Evolutionary conservation across 208 protist genomes (phyloP).

Genomic region (Leishmania martiniquensis): DNA sequence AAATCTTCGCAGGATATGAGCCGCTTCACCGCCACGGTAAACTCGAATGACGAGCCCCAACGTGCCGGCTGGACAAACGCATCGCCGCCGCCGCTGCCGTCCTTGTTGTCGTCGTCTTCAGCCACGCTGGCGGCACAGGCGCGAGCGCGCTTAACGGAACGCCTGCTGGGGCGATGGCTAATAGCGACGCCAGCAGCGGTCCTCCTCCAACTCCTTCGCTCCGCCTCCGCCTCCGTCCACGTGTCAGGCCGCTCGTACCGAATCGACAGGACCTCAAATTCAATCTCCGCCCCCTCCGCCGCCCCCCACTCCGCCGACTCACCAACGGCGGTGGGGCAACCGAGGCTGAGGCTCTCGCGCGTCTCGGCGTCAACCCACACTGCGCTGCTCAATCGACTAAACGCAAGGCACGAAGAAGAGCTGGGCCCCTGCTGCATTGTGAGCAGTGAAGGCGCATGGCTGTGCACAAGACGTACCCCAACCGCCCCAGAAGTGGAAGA

Average conservation of each 20-base stretch:
- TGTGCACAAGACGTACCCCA: conserved; percentile 39
- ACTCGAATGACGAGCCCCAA: neutral
- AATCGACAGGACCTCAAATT: conserved; percentile 36
- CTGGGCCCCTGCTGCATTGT: conserved; percentile 27
- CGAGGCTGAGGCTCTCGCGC: conserved; percentile 37
- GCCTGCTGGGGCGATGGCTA: neutral
- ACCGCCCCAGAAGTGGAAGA: neutral
- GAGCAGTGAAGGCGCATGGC: conserved; percentile 18
- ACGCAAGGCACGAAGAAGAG: conserved; percentile 42
- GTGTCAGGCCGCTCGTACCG: conserved; percentile 8
- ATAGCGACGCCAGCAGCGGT: neutral
- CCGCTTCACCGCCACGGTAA: neutral
- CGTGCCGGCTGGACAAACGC: neutral
- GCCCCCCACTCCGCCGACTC: conserved; percentile 1
- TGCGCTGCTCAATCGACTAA: conserved; percentile 67
- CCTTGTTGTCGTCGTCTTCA: neutral
- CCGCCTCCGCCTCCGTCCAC: neutral
- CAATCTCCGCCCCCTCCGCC: conserved; percentile 40
- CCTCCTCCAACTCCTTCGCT: neutral
- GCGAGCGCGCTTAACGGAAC: neutral
- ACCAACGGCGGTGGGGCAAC: conserved; percentile 14
- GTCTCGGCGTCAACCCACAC: conserved; percentile 49
- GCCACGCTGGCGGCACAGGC: neutral
- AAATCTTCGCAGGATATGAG: neutral
- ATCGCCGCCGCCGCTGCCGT: too few relatives aligned